phyloP scores from a whole-genome alignment of 2,329 filamentous ascomycete species.

The Sporothrix sp. region DNA sequence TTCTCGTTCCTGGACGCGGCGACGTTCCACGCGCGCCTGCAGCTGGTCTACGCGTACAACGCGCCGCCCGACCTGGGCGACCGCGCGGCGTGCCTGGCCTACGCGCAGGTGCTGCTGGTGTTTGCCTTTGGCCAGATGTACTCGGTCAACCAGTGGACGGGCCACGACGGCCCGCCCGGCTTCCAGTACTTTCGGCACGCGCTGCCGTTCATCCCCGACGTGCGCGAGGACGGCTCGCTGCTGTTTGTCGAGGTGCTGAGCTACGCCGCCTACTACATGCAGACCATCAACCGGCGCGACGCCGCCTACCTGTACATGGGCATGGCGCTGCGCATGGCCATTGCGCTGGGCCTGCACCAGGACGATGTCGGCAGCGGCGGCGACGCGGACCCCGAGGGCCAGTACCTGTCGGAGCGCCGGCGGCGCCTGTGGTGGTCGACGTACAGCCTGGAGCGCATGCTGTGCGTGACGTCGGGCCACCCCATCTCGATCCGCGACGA shows the following conservation, averaged over 20 bases:
- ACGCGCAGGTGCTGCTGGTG: constrained; percentile 4
- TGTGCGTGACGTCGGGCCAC: constrained; percentile 3
- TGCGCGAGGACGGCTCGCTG: constrained; percentile 39
- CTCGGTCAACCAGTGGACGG: constrained; percentile 10
- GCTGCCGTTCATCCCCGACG: constrained; percentile 4
- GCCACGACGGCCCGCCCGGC: constrained; percentile 7
- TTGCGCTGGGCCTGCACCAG: constrained; percentile 7
- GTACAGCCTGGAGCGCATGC: constrained; percentile 2
- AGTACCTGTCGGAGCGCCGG: too few species aligned
- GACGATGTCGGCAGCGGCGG: neutral
- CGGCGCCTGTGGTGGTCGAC: constrained; percentile 4
- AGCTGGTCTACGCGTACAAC: neutral
- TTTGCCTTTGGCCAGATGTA: constrained; percentile 9
- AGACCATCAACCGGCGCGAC: constrained; percentile 30
- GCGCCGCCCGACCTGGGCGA: neutral
- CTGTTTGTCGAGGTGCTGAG: constrained; percentile 41
- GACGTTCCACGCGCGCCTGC: neutral
- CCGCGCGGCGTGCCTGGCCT: constrained; percentile 4
- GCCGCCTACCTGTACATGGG: constrained; percentile 5
- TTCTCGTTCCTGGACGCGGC: constrained; percentile 5
- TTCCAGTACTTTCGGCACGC: constrained; percentile 6
- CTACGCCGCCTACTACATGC: constrained; percentile 43
- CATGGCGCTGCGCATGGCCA: constrained; percentile 6
- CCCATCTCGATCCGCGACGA: constrained; percentile 3
- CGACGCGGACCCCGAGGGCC: too few species aligned